Percentiles rank a stretch among this genome's conserved stretches.
Conservation (phyloP, 2,329 filamentous ascomycete species). For the Sporothrix luriei region DNA sequence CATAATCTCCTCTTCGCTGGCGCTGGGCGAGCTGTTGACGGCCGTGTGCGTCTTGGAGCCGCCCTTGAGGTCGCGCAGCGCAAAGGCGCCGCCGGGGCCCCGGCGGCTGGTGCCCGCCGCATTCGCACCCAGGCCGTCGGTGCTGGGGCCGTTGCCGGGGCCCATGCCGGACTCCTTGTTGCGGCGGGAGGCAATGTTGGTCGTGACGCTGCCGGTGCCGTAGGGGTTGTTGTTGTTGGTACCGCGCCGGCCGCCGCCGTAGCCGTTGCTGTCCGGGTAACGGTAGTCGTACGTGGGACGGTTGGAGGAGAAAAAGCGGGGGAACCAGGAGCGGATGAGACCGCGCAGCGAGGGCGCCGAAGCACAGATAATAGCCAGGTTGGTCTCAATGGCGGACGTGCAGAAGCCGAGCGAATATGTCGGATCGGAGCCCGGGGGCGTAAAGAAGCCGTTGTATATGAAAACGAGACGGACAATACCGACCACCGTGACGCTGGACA, state of each 20-base stretch:
- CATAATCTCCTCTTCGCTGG: constrained; percentile 47
- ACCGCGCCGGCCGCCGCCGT: constrained; percentile 20
- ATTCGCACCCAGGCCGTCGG: constrained; percentile 17
- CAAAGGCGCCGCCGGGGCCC: constrained; percentile 28
- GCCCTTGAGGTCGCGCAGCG: constrained; percentile 40
- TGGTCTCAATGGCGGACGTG: constrained; percentile 47
- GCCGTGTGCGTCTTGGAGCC: constrained; percentile 41
- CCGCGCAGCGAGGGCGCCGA: constrained; percentile 40
- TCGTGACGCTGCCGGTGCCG: constrained; percentile 31
- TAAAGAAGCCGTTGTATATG: constrained; percentile 43
- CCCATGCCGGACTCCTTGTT: constrained; percentile 9
- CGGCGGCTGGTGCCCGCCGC: constrained; percentile 12
- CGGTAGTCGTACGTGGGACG: constrained; percentile 31
- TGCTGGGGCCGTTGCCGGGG: constrained; percentile 7
- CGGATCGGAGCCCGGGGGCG: constrained; percentile 37
- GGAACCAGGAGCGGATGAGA: constrained; percentile 35
- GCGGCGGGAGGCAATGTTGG: constrained; percentile 31
- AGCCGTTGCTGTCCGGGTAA: constrained; percentile 27
- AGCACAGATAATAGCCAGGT: constrained; percentile 49
- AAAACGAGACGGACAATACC: constrained; percentile 44
- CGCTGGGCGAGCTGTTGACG: constrained; percentile 43
- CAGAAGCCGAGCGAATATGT: constrained; percentile 44
- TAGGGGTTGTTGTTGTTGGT: constrained; percentile 25
- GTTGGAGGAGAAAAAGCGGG: constrained; percentile 36
- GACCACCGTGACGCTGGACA: constrained; percentile 44